Conservation (phyloP, 805 yeast genomes). For the Limtongozyma cylindracea region DNA sequence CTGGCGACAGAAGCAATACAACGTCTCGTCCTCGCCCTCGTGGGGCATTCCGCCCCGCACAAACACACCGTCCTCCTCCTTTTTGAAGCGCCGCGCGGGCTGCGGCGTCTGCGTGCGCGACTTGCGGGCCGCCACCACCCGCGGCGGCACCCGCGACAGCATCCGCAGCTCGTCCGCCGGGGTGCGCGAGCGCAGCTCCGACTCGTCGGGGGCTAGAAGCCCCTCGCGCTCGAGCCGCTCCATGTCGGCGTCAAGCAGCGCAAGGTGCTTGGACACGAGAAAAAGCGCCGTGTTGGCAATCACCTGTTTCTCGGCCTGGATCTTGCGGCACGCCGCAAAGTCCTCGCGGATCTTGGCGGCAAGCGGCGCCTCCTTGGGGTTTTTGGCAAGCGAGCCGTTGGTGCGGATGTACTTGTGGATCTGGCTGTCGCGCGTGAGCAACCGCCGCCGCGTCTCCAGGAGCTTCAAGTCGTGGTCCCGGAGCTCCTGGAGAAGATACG, state of each 20-base stretch:
- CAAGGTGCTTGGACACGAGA: constrained; percentile 49
- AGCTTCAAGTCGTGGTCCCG: constrained; percentile 40
- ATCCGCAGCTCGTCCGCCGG: too few species aligned
- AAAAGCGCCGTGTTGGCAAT: constrained; percentile 70
- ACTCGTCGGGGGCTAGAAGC: constrained; percentile 22
- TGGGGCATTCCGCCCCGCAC: too few species aligned
- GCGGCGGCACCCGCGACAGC: too few species aligned
- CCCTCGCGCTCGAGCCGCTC: constrained; percentile 60
- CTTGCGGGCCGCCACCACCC: too few species aligned
- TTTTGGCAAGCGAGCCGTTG: constrained; percentile 57
- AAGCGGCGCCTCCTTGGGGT: constrained; percentile 56
- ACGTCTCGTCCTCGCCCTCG: constrained; percentile 14
- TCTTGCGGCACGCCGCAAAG: constrained; percentile 23
- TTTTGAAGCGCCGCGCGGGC: too few species aligned
- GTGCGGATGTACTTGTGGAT: constrained; percentile 63
- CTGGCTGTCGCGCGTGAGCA: constrained; percentile 49
- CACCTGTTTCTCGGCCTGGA: constrained; percentile 59
- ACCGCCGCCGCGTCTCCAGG: constrained; percentile 38
- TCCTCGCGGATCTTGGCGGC: constrained; percentile 46
- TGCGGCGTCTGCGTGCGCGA: too few species aligned
- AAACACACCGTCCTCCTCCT: too few species aligned
- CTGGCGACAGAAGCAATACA: constrained; percentile 80
- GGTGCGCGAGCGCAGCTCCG: constrained; percentile 1
- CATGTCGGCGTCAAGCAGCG: constrained; percentile 50
- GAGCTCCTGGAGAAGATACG: constrained; percentile 58